phyloP scores from a whole-genome alignment of 768 basidiomycete genomes.

The Strobilomyces echinocephalus region DNA sequence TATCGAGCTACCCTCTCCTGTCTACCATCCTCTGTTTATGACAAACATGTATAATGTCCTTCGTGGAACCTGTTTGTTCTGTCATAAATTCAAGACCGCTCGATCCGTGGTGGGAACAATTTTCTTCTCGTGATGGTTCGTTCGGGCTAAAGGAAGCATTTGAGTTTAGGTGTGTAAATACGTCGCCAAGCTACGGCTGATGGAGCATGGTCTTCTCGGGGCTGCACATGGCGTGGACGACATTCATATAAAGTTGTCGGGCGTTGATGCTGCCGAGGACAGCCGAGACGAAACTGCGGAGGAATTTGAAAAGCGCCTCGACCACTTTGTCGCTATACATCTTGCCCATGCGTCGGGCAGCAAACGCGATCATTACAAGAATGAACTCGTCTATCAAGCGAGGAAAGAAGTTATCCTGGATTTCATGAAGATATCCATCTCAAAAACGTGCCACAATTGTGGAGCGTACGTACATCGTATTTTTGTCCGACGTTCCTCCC shows the following conservation, averaged over 20 bases:
- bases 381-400: constrained; percentile 79
- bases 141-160: constrained; percentile 8
- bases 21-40: constrained; percentile 97
- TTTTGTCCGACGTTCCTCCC: neutral
- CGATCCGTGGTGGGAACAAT: constrained; percentile 55
- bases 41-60: constrained; percentile 82
- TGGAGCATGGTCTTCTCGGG: constrained; percentile 85
- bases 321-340: constrained; percentile 59
- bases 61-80: constrained; percentile 87
- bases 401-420: constrained; percentile 79
- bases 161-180: constrained; percentile 68
- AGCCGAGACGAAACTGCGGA: constrained; percentile 53
- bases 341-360: constrained; percentile 41
- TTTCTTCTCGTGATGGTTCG: constrained; percentile 10
- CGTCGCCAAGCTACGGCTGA: constrained; percentile 76
- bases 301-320: constrained; percentile 58
- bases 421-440: constrained; percentile 65
- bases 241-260: constrained; percentile 42
- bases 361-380: constrained; percentile 84
- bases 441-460: constrained; percentile 82
- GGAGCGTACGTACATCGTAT: constrained; percentile 57
- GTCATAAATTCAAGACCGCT: constrained; percentile 84
- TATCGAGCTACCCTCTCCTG: constrained; percentile 91
- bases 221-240: constrained; percentile 76
- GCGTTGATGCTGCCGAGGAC: constrained; percentile 34